Base-by-base conservation (phyloP, 352 stramenopile species). In the Pythium coloratum region DNA sequence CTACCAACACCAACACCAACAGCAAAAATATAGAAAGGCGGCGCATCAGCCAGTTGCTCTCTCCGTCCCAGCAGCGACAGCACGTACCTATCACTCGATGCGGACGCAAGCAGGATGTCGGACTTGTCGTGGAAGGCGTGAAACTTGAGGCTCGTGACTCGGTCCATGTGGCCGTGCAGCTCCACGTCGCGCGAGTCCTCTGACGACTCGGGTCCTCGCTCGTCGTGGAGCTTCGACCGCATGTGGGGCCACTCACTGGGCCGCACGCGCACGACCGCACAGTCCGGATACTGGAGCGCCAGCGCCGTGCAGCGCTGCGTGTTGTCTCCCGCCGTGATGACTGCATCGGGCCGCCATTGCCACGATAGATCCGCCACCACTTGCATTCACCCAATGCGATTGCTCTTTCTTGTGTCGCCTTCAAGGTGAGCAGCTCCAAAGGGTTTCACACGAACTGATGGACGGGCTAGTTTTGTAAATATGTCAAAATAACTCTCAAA, bases 71-170 rank as follows among this genome's bases (percentile, higher is more conserved):
- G 1, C 36, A 33, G 49, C 24, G 14, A 2, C 30, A 7, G 61
- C 59, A 64, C 72, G 28, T 30, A 93, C 85, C 81, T 77, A 62
- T 94, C 86, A 60, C 76, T 84, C 6, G 86, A 94, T 0, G 77
- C 83, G 2, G 83, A 91, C 54, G 76, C 84, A 2, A 93, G 28
- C 16, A 70, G 63, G n/a, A 89, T 20, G 13, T 44, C 58, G 1
- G 46, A 4, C 0, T 70, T 71, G 0, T 71, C 51, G 4, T 63
- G 36, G 9, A 71, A 86, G 32, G 75, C 71, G 59, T 71, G 60
- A 59, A 71, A 76, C 14, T 60, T 66, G 42, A 90, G 60, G 24
- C 66, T 76, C 5, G 78, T 63, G n/a, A 89, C 55, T 50, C 72
- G 78, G 44, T 84, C 75, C 16, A 44, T 34, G 57, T 91, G 81